A percentile compares a stretch with the other conserved stretches of the same genome.
phyloP scores from a whole-genome alignment of 139 green algal species.

The Coelastrella sp. region DNA sequence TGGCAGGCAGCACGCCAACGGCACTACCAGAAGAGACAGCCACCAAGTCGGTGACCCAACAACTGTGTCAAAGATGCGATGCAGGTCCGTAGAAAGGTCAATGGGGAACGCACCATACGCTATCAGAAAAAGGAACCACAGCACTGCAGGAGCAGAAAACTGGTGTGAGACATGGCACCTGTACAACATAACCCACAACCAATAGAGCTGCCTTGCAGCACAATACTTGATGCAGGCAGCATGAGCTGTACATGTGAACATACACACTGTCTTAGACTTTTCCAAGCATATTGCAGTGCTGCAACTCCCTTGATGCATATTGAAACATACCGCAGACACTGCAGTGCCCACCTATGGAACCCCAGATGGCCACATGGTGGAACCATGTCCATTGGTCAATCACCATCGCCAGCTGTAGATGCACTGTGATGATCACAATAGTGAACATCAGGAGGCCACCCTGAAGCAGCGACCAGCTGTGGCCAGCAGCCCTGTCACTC shows the following conservation, averaged over 20 bases:
- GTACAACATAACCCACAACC: too few relatives aligned
- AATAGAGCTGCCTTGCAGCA: too few relatives aligned
- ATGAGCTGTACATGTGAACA: too few relatives aligned
- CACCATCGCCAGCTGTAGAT: constrained; percentile 66
- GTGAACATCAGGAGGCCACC: constrained; percentile 75
- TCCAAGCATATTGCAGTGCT: too few relatives aligned
- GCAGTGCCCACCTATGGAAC: constrained; percentile 21
- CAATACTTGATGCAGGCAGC: too few relatives aligned
- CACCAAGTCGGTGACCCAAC: constrained; percentile 66
- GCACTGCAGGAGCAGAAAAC: constrained; percentile 45
- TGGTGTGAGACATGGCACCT: background rate
- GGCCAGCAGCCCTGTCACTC: constrained; percentile 40
- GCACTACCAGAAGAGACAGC: constrained; percentile 68
- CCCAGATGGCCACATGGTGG: constrained; percentile 77
- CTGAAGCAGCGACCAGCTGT: constrained; percentile 61
- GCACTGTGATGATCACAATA: constrained; percentile 74
- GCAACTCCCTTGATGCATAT: too few relatives aligned
- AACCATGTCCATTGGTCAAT: constrained; percentile 73
- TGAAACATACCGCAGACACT: background rate
- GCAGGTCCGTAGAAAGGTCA: constrained; percentile 63
- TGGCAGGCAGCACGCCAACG: constrained; percentile 66
- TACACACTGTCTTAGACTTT: too few relatives aligned
- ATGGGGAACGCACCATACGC: constrained; percentile 69
- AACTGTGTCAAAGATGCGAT: constrained; percentile 66
- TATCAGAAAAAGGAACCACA: constrained; percentile 84